These are phyloP conservation scores for Piper betle DNA, from an alignment of 164 flowering plant genomes.

Conservation along the genomic window DNA sequence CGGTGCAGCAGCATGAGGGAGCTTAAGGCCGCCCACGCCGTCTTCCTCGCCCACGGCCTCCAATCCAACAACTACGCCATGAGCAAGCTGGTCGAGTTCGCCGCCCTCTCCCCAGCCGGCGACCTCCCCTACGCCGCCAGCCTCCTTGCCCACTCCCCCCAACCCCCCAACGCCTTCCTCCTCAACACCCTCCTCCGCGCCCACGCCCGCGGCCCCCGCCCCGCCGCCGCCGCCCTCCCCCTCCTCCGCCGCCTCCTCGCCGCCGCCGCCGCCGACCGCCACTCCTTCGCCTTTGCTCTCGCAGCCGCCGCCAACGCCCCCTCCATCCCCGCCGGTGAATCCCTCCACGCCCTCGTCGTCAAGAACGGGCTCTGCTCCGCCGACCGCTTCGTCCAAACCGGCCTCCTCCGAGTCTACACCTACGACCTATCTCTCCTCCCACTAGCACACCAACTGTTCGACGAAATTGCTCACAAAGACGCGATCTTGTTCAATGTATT, in stretches of 20 bases:
- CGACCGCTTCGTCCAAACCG: constrained; percentile 22
- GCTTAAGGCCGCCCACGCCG: constrained; percentile 22
- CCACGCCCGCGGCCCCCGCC: constrained; percentile 18
- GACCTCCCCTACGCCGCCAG: constrained; percentile 22
- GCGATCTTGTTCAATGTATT: constrained; percentile 25
- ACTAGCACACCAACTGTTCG: constrained; percentile 22
- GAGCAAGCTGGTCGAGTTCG: constrained; percentile 25
- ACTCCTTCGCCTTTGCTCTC: constrained; percentile 28
- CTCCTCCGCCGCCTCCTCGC: constrained; percentile 24
- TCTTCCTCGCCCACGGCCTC: constrained; percentile 22
- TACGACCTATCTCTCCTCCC: constrained; percentile 3
- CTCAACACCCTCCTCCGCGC: constrained; percentile 37
- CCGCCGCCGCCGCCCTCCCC: constrained; percentile 17
- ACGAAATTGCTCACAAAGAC: constrained; percentile 20
- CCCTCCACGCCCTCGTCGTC: constrained; percentile 20
- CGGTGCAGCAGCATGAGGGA: constrained; percentile 21
- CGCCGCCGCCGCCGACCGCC: constrained; percentile 12
- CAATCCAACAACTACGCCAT: constrained; percentile 23
- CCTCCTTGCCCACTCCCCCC: constrained; percentile 20
- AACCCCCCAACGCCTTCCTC: constrained; percentile 19
- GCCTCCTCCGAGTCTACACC: constrained; percentile 23
- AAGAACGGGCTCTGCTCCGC: constrained; percentile 17
- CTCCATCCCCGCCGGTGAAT: constrained; percentile 10
- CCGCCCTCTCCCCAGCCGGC: constrained; percentile 19
- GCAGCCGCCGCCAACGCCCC: constrained; percentile 20